Conservation (phyloP, 768 basidiomycete genomes). For the Suillus fuscotomentosus region DNA sequence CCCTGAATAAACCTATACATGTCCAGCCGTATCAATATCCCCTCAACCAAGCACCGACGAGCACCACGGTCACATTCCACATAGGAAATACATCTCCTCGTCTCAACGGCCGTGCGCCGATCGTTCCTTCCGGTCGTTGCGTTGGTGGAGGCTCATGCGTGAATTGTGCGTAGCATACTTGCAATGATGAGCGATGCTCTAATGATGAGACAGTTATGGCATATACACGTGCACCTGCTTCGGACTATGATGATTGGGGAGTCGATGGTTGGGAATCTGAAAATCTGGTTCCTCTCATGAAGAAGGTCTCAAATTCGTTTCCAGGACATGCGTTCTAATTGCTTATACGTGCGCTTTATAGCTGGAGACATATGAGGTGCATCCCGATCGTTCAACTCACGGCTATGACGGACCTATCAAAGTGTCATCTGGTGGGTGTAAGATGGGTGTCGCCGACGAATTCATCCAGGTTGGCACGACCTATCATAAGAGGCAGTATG, state of each 20-base stretch:
- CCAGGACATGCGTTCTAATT: neutral
- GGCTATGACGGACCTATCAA: conserved; percentile 24
- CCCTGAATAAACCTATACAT: too few relatives aligned
- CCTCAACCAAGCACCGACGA: too few relatives aligned
- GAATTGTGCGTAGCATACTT: too few relatives aligned
- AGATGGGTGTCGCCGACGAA: conserved; percentile 41
- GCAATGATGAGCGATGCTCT: neutral
- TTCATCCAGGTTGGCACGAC: conserved; percentile 44
- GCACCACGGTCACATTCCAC: too few relatives aligned
- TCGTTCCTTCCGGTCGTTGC: too few relatives aligned
- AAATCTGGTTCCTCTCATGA: conserved; percentile 23
- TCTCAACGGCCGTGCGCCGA: too few relatives aligned
- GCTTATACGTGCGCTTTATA: conserved; percentile 4
- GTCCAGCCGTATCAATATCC: too few relatives aligned
- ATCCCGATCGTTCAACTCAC: conserved; percentile 14
- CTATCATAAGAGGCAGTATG: conserved; percentile 45
- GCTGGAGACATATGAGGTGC: conserved; percentile 22
- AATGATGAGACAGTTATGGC: conserved; percentile 34
- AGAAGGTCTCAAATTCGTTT: conserved; percentile 15
- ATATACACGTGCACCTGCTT: conserved; percentile 56
- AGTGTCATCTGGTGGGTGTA: conserved; percentile 24
- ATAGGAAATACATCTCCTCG: too few relatives aligned
- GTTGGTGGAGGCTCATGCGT: too few relatives aligned
- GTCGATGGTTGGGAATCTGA: conserved; percentile 26
- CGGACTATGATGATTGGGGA: conserved; percentile 48